These are phyloP conservation scores for Saussurea involucrata DNA, from an alignment of 129 eudicot genomes.

Conservation along the genomic window DNA sequence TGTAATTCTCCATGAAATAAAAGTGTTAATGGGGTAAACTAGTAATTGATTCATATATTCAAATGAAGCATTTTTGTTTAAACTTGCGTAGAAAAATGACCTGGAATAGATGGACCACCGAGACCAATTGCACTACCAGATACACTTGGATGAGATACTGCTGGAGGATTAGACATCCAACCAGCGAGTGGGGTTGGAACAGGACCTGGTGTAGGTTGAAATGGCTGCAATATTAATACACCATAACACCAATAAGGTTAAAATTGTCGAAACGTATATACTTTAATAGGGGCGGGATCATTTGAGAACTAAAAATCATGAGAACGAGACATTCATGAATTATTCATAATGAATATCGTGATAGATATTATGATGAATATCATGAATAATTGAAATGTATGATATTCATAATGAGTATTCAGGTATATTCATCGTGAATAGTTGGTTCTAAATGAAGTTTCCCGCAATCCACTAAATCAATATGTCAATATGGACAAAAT, in stretches of 20 bases:
- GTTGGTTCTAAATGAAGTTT: not conserved
- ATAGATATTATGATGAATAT: not conserved
- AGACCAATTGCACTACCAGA: slow-evolving; percentile 83
- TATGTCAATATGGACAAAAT: not conserved
- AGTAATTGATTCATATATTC: not conserved
- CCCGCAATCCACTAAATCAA: not conserved
- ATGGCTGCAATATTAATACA: slow-evolving; percentile 51
- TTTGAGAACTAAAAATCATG: not conserved
- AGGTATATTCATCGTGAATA: not conserved
- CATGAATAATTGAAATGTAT: too few species aligned
- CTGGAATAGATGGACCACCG: slow-evolving; percentile 82
- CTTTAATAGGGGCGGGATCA: not conserved
- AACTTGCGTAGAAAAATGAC: slow-evolving; percentile 25
- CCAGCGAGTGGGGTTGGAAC: slow-evolving; percentile 88
- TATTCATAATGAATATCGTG: not conserved
- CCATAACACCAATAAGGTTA: not conserved
- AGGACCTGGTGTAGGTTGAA: slow-evolving; percentile 72
- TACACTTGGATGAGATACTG: slow-evolving; percentile 69
- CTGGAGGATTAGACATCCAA: slow-evolving; percentile 92
- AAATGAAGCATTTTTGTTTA: not conserved
- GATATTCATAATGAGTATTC: not conserved
- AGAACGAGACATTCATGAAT: not conserved
- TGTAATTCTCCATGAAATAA: slow-evolving; percentile 17
- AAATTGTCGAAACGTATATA: not conserved
- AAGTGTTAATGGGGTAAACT: not conserved